These are phyloP conservation scores for Gentiana dahurica DNA, from an alignment of 257 asterid genomes.

Conservation along the genomic window DNA sequence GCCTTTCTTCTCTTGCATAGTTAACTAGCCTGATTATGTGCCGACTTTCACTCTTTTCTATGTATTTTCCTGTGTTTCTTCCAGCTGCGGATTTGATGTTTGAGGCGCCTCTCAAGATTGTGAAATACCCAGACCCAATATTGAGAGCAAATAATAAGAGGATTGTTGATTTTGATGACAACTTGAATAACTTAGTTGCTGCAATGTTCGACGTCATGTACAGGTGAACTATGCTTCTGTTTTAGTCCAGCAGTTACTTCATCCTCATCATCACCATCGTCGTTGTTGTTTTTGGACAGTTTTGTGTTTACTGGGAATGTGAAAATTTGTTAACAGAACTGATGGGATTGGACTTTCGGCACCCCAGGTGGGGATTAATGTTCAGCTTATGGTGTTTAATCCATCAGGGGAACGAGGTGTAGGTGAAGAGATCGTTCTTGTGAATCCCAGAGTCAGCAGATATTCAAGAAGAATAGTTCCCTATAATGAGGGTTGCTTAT, in stretches of 20 bases:
- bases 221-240: slow-evolving; percentile 31
- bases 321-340: slow-evolving; percentile 58
- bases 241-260: not conserved
- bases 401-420: slow-evolving; percentile 71
- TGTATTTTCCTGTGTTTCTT: slow-evolving; percentile 8
- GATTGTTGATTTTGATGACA: slow-evolving; percentile 48
- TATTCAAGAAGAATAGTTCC: slow-evolving; percentile 57
- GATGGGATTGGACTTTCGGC: slow-evolving; percentile 97
- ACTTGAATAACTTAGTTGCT: slow-evolving; percentile 60
- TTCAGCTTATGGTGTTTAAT: slow-evolving; percentile 93
- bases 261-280: not conserved
- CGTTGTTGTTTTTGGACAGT: not conserved
- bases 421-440: slow-evolving; percentile 86
- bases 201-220: slow-evolving; percentile 97
- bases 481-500: slow-evolving; percentile 84
- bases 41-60: not conserved
- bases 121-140: slow-evolving; percentile 79
- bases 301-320: slow-evolving; percentile 23
- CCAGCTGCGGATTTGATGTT: slow-evolving; percentile 68
- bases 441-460: slow-evolving; percentile 62
- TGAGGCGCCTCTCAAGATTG: slow-evolving; percentile 44
- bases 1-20: no score
- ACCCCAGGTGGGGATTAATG: slow-evolving; percentile 89
- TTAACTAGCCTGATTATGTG: no score
- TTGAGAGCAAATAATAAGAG: slow-evolving; percentile 75